Evolutionary conservation across 768 basidiomycete species (phyloP).

Genomic region (Russula vinacea): DNA sequence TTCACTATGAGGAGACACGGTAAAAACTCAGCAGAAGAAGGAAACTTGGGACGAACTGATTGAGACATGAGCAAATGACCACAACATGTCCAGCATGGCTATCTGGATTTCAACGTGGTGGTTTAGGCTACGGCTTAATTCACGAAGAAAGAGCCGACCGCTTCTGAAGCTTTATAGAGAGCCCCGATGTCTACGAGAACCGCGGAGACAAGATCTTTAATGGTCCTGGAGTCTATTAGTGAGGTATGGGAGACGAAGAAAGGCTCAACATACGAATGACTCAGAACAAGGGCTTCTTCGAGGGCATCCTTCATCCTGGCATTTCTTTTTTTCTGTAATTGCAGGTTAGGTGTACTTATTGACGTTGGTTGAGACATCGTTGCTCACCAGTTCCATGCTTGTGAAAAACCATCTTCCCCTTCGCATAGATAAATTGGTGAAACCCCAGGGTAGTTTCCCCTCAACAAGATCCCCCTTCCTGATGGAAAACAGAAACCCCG

Average conservation of each 20-base stretch:
- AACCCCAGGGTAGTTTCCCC: conserved; percentile 62
- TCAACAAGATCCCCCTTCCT: conserved; percentile 65
- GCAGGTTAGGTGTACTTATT: background rate
- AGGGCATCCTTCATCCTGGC: conserved; percentile 86
- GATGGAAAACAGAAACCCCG: conserved; percentile 68
- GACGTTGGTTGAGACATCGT: background rate
- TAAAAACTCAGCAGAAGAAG: background rate
- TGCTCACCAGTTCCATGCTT: conserved; percentile 72
- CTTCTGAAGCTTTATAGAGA: conserved; percentile 89
- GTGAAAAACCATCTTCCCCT: conserved; percentile 75
- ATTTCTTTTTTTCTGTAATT: conserved; percentile 75
- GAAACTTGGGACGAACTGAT: conserved; percentile 53
- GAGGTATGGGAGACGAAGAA: conserved; percentile 2
- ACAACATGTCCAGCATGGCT: conserved; percentile 84
- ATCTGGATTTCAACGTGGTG: conserved; percentile 46
- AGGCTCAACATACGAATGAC: conserved; percentile 56
- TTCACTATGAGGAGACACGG: conserved; percentile 38
- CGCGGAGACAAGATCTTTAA: conserved; percentile 69
- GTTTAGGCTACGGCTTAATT: background rate
- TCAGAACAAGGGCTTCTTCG: conserved; percentile 85
- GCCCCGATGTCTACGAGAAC: conserved; percentile 71
- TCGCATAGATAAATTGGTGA: conserved; percentile 62
- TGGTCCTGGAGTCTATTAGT: conserved; percentile 51
- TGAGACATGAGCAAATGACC: conserved; percentile 81
- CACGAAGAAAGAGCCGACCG: conserved; percentile 45